Base-by-base conservation (phyloP, 805 yeast genomes). In the Saitoella complicata region DNA sequence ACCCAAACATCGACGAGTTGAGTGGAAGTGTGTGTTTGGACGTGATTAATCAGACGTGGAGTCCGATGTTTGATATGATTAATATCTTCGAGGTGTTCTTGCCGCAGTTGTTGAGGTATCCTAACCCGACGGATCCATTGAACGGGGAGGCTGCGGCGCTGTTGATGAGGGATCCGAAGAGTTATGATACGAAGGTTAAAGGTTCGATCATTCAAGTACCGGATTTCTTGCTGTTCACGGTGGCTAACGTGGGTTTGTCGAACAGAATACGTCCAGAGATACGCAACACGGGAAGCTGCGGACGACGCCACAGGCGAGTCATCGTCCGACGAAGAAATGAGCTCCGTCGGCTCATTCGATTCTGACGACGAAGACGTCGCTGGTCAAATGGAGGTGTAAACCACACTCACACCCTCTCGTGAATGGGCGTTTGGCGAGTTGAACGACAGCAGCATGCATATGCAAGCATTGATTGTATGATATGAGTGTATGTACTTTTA, bases 41-140 rank as follows among this genome's bases (percentile, higher is more conserved):
- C 60, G 97, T 91, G 11, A 87, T 88, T 51, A 88, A 88, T 60
- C 95, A 88, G 58, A 85, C 97, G 0, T 88, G 98, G 98, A 82
- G 94, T 38, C 97, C 98, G 1, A 82, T 88, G 85, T 88, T 86
- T 67, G 96, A 91, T 45, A 71, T 91, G 51, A 68, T 78, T 51
- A 91, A 91, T 59, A 82, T 88, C 30, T 84, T 91, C 59, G 97
- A 88, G 56, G 79, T 84, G 58, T 91, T 88, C 65, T 65, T 88
- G 48, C 98, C 98, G 5, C 97, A 93, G 55, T 65, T 88, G 46
- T 67, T 88, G 49, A 73, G 87, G 45, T 91, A 88, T 57, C 96
- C 97, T 12, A 88, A 88, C 57, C 88, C 97, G 1, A 69, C 88
- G 9, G 98, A 88, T 60, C 98, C 98, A 1, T 69, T 88, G 50